Percentiles rank a stretch among this genome's conserved stretches.
These are phyloP conservation scores for Cryptococcus neoformans DNA, from an alignment of 1,284 basidiomycete species.

Conservation along the genomic window DNA sequence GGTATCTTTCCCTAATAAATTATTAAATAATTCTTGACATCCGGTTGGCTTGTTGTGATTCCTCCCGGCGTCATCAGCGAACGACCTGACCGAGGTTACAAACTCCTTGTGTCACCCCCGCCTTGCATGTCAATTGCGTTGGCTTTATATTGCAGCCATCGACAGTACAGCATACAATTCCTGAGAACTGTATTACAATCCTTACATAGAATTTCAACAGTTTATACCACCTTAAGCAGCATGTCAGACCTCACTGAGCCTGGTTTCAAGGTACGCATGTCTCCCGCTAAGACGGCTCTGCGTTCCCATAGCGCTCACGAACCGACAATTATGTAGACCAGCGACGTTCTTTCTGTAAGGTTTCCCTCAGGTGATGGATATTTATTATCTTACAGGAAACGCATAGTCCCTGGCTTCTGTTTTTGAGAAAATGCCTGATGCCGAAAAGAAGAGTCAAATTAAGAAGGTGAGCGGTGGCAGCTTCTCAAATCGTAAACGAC, in stretches of 20 bases:
- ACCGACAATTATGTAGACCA: constrained; percentile 56
- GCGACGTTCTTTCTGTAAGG: constrained; percentile 60
- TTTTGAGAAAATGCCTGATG: constrained; percentile 63
- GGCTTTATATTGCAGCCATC: too few species aligned
- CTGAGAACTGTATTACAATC: too few species aligned
- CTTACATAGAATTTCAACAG: too few species aligned
- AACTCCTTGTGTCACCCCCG: too few species aligned
- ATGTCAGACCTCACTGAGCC: constrained; percentile 49
- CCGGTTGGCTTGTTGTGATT: too few species aligned
- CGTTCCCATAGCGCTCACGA: not conserved
- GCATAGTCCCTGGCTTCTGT: constrained; percentile 56
- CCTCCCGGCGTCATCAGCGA: too few species aligned
- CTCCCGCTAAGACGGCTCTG: not conserved
- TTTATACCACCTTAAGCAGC: not conserved
- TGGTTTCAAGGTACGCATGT: constrained; percentile 47
- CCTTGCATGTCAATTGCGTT: too few species aligned
- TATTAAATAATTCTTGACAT: too few species aligned
- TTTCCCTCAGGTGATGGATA: too few species aligned
- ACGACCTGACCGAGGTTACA: too few species aligned
- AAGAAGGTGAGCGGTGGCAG: constrained; percentile 64
- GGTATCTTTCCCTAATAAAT: too few species aligned
- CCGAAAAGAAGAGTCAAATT: constrained; percentile 73
- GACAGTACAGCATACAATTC: too few species aligned
- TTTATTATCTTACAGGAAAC: not conserved
- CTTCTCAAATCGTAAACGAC: not conserved